Conservation (phyloP, 805 yeast genomes). For the Kodamaea fukazawae region DNA sequence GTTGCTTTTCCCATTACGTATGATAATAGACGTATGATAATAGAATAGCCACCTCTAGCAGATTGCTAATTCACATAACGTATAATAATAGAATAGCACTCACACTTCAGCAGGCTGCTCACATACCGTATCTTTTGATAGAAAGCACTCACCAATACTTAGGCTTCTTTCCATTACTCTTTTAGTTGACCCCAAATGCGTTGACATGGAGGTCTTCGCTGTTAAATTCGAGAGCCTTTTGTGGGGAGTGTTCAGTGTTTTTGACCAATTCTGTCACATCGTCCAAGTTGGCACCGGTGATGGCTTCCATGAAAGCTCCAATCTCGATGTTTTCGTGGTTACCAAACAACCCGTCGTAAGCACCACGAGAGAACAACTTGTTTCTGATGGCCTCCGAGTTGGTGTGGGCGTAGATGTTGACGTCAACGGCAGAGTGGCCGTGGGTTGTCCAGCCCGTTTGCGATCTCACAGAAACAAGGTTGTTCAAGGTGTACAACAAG, state of each 20-base stretch:
- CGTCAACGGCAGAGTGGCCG: conserved; percentile 96
- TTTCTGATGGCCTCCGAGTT: conserved; percentile 47
- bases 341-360: conserved; percentile 56
- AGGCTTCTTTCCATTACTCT: too few species aligned
- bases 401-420: conserved; percentile 81
- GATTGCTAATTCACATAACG: too few species aligned
- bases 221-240: too few species aligned
- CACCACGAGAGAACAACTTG: conserved; percentile 28
- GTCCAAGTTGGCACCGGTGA: conserved; percentile 47
- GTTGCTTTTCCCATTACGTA: too few species aligned
- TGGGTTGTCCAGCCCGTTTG: conserved; percentile 96
- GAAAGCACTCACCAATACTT: too few species aligned
- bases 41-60: too few species aligned
- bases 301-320: conserved; percentile 66
- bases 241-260: conserved; percentile 43
- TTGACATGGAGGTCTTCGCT: too few species aligned
- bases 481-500: conserved; percentile 55
- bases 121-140: too few species aligned
- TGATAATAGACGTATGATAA: too few species aligned
- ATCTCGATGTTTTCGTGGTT: conserved; percentile 85
- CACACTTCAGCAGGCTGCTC: too few species aligned
- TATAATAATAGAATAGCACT: too few species aligned
- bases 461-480: conserved; percentile 76
- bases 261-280: conserved; percentile 49
- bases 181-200: too few species aligned